These are phyloP conservation scores for Fraxinus greggii DNA, from an alignment of 305 asterid genomes.

Conservation along the genomic window DNA sequence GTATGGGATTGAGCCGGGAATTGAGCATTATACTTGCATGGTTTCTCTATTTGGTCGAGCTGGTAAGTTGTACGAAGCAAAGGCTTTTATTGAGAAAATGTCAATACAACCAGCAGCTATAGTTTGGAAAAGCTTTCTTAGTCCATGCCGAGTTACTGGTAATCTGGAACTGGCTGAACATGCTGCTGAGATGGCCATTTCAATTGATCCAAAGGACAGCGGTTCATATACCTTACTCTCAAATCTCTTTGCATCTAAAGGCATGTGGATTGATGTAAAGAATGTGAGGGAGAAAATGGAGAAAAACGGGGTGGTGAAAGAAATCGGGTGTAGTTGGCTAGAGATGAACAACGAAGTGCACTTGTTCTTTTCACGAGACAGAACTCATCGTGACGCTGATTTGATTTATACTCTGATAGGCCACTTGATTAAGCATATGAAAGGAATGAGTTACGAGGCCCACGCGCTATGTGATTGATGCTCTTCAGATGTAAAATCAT, in stretches of 20 bases:
- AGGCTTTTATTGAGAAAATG: constrained; percentile 40
- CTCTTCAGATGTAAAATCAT: neutral
- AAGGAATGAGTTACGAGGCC: constrained; percentile 15
- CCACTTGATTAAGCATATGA: constrained; percentile 35
- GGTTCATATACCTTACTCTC: constrained; percentile 47
- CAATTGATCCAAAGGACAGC: constrained; percentile 41
- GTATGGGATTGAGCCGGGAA: constrained; percentile 40
- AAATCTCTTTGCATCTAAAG: constrained; percentile 41
- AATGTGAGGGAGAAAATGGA: constrained; percentile 46
- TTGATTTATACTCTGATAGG: constrained; percentile 25
- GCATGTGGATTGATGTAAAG: constrained; percentile 47
- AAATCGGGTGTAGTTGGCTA: constrained; percentile 48
- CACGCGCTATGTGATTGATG: neutral
- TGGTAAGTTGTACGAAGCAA: constrained; percentile 41
- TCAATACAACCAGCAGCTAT: constrained; percentile 32
- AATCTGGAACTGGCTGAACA: constrained; percentile 37
- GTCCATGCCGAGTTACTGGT: constrained; percentile 39
- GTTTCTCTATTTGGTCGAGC: constrained; percentile 51
- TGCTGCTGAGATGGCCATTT: constrained; percentile 44
- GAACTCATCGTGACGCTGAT: constrained; percentile 27
- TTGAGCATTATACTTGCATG: constrained; percentile 45
- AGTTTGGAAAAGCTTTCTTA: constrained; percentile 51
- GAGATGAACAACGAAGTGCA: constrained; percentile 37
- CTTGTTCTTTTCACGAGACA: constrained; percentile 33
- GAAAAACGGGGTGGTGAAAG: constrained; percentile 37